Percentiles rank a stretch among this genome's conserved stretches.
phyloP scores from a whole-genome alignment of 1,139 yeast genomes.

The Yamadazyma spencermartinsiae region DNA sequence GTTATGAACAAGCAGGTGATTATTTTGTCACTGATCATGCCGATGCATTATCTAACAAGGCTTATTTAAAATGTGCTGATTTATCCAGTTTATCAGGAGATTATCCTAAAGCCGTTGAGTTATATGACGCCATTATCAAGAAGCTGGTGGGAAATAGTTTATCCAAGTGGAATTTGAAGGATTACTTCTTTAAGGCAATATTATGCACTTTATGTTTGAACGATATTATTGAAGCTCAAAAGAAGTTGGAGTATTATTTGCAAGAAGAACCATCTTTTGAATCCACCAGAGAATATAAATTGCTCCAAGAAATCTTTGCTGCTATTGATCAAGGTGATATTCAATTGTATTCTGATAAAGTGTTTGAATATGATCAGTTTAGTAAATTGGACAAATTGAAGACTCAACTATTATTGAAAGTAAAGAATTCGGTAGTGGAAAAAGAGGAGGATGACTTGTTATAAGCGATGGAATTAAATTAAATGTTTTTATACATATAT shows the following conservation, averaged over 20 bases:
- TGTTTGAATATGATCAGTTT: conserved; percentile 85
- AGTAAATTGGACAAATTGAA: conserved; percentile 89
- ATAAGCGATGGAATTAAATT: conserved; percentile 8
- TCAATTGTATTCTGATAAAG: conserved; percentile 71
- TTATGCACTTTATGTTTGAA: conserved; percentile 80
- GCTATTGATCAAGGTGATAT: conserved; percentile 80
- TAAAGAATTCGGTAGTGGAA: conserved; percentile 72
- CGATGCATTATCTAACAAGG: conserved; percentile 85
- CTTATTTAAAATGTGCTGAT: conserved; percentile 88
- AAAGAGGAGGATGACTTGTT: conserved; percentile 65
- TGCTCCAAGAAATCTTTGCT: conserved; percentile 63
- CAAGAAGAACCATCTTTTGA: conserved; percentile 79
- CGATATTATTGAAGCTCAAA: conserved; percentile 83
- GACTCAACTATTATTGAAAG: conserved; percentile 79
- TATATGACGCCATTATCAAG: conserved; percentile 75
- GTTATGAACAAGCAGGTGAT: conserved; percentile 94
- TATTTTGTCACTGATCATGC: conserved; percentile 96
- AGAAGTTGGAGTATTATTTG: conserved; percentile 62
- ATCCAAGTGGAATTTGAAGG: conserved; percentile 90
- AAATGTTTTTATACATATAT: conserved; percentile 1
- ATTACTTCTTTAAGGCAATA: conserved; percentile 81
- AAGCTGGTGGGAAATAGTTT: conserved; percentile 72
- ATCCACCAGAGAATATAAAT: conserved; percentile 73
- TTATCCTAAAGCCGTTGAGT: conserved; percentile 70
- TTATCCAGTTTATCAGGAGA: conserved; percentile 74